phyloP scores from a whole-genome alignment of 352 stramenopile species.

The Phytophthora uliginosa region DNA sequence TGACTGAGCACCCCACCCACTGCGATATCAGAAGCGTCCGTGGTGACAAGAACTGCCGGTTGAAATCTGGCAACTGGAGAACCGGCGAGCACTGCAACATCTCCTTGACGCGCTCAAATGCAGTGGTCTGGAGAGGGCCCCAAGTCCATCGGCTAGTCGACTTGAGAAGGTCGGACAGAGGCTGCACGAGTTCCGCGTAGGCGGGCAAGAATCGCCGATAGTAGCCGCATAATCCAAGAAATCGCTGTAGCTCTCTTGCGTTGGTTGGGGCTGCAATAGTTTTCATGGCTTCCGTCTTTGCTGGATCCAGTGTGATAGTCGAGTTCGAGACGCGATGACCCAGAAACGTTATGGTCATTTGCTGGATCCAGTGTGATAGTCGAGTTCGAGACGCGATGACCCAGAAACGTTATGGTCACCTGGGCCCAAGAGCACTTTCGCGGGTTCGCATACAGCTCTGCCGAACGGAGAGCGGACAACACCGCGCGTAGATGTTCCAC shows the following conservation, averaged over 20 bases:
- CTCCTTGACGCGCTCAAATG: conserved; percentile 8
- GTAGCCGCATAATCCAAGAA: conserved; percentile 3
- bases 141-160: background rate
- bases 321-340: conserved; percentile 7
- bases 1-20: conserved; percentile 12
- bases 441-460: conserved; percentile 5
- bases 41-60: conserved; percentile 11
- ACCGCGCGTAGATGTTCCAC: conserved; percentile 5
- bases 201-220: conserved; percentile 3
- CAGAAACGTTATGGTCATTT: no score
- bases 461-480: background rate
- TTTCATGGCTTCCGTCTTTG: conserved; percentile 5
- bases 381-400: conserved; percentile 6
- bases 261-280: background rate
- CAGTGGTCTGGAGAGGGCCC: background rate
- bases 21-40: conserved; percentile 6
- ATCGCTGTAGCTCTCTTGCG: conserved; percentile 5
- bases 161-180: conserved; percentile 6
- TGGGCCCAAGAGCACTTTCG: conserved; percentile 12
- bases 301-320: conserved; percentile 14
- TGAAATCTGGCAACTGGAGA: conserved; percentile 1
- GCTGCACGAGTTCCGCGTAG: conserved; percentile 1
- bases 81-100: conserved; percentile 8
- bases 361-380: conserved; percentile 16
- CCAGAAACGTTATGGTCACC: background rate